Evolutionary conservation across 2,329 filamentous ascomycete species (phyloP).

Genomic region (Nannizziopsis arthrosporioides): DNA sequence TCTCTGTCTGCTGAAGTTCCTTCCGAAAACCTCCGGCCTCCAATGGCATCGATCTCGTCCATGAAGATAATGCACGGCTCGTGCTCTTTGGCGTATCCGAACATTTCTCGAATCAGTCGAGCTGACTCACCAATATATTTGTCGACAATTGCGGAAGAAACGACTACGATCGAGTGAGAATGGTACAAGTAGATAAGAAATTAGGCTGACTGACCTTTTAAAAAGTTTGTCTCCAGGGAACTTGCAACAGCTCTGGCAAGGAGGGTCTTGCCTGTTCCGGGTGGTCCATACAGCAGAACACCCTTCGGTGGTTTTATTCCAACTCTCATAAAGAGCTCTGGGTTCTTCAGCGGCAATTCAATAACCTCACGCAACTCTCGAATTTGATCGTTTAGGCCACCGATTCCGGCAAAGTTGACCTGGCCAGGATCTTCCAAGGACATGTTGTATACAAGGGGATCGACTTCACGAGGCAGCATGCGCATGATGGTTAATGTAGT

Average conservation of each 20-base stretch:
- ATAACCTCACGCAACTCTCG: slow-evolving; percentile 95
- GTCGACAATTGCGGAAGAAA: slow-evolving; percentile 97
- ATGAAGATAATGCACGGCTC: slow-evolving; percentile 99
- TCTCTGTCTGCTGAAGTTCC: slow-evolving; percentile 95
- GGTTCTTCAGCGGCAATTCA: slow-evolving; percentile 95
- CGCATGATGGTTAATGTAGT: slow-evolving; percentile 99
- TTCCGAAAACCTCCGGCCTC: slow-evolving; percentile 89
- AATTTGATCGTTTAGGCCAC: slow-evolving; percentile 96
- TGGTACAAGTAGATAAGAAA: not conserved
- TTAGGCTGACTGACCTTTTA: slow-evolving; percentile 54
- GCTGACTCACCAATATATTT: slow-evolving; percentile 99
- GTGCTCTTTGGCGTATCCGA: slow-evolving; percentile 97
- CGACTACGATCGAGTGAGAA: slow-evolving; percentile 48
- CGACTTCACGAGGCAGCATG: slow-evolving; percentile 96
- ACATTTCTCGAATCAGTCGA: slow-evolving; percentile 96
- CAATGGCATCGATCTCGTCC: slow-evolving; percentile 99
- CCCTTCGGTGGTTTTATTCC: slow-evolving; percentile 99
- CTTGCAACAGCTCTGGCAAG: slow-evolving; percentile 90
- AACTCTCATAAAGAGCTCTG: slow-evolving; percentile 89
- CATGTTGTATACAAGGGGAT: slow-evolving; percentile 99
- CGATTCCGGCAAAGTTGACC: slow-evolving; percentile 94
- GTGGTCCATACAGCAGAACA: slow-evolving; percentile 88
- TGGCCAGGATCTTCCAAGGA: slow-evolving; percentile 95
- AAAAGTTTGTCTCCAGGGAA: slow-evolving; percentile 92
- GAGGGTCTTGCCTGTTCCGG: slow-evolving; percentile 92